Evolutionary conservation across 2,329 filamentous ascomycete species (phyloP).

Genomic region (Sphaerulina populicola): DNA sequence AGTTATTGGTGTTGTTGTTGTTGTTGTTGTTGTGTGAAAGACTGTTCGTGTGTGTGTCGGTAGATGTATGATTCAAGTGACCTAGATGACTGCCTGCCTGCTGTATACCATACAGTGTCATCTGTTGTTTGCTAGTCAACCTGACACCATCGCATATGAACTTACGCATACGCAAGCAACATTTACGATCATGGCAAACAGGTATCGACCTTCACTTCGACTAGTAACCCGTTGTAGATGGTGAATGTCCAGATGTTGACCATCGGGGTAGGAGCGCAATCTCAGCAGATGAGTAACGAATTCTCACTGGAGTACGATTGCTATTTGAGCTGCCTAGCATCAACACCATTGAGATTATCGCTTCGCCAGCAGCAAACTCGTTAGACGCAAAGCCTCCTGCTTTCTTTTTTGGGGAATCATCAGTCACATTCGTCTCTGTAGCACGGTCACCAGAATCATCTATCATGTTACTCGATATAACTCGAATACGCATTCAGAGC

Average conservation of each 20-base stretch:
- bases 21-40: neutral
- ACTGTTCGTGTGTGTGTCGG: neutral
- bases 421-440: too few relatives aligned
- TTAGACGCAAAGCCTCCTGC: too few relatives aligned
- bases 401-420: too few relatives aligned
- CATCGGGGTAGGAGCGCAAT: too few relatives aligned
- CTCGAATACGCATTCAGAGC: constrained; percentile 57
- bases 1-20: neutral
- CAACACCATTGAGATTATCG: too few relatives aligned
- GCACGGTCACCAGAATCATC: too few relatives aligned
- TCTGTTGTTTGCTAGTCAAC: neutral
- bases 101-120: neutral
- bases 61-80: neutral
- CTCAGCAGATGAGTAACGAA: too few relatives aligned
- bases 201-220: neutral
- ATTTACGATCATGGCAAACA: neutral
- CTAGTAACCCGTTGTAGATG: too few relatives aligned
- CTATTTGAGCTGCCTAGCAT: too few relatives aligned
- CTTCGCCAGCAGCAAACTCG: too few relatives aligned
- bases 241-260: too few relatives aligned
- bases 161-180: neutral
- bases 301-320: too few relatives aligned
- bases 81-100: neutral
- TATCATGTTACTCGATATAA: constrained; percentile 17
- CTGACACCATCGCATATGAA: neutral